phyloP scores from a whole-genome alignment of 371 early-diverging fungal species.

The Mucor racemosus region DNA sequence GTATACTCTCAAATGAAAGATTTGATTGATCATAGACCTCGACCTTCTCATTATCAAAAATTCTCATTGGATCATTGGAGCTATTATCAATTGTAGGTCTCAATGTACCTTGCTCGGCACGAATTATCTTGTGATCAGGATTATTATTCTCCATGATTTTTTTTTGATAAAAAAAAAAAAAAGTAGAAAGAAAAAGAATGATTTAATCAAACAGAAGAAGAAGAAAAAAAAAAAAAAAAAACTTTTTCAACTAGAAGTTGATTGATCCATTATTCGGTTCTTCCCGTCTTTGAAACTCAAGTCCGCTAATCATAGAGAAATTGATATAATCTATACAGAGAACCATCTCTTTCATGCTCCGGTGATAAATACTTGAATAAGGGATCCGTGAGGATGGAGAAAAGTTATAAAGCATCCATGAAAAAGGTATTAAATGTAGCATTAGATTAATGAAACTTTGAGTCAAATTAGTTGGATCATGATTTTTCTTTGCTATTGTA shows the following conservation, averaged over 20 bases:
- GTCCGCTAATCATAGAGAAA: not conserved
- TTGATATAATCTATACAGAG: not conserved
- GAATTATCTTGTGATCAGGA: constrained; percentile 15
- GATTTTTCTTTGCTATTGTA: too few relatives aligned
- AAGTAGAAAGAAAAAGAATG: not conserved
- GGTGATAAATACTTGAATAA: not conserved
- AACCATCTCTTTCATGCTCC: not conserved
- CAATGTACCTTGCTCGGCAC: constrained; percentile 16
- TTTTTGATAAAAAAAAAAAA: not conserved
- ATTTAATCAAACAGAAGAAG: not conserved
- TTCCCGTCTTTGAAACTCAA: constrained; percentile 7
- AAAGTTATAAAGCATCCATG: too few relatives aligned
- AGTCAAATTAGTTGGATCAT: too few relatives aligned
- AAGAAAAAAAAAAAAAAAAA: not conserved
- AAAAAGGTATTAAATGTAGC: too few relatives aligned
- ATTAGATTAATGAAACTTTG: too few relatives aligned
- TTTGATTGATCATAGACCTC: constrained; percentile 28
- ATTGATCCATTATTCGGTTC: constrained; percentile 5
- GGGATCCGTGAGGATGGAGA: too few relatives aligned
- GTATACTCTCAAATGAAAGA: constrained; percentile 22
- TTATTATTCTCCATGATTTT: constrained; percentile 12
- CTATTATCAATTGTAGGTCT: constrained; percentile 9
- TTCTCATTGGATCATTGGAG: constrained; percentile 21
- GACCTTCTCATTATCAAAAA: constrained; percentile 29
- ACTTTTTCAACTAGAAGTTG: not conserved